Evolutionary conservation across 371 early-diverging fungal genomes (phyloP).

Genomic region (Rhizopus delemar): DNA sequence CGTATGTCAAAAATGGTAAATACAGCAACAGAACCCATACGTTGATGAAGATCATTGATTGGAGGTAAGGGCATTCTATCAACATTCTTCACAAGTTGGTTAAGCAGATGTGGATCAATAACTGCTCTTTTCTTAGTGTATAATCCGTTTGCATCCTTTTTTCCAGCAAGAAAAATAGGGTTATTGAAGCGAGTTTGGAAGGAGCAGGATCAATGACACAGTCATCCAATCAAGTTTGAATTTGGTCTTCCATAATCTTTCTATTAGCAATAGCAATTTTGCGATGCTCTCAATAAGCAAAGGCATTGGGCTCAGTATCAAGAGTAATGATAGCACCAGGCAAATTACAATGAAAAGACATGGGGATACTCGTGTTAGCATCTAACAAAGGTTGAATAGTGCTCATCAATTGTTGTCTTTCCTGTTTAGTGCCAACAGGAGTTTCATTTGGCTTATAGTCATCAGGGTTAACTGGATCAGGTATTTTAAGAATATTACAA

Average conservation of each 20-base stretch:
- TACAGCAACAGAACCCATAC: neutral
- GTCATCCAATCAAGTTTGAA: slow-evolving; percentile 10
- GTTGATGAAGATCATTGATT: neutral
- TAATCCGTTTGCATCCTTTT: slow-evolving; percentile 2
- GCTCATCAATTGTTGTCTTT: neutral
- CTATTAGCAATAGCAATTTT: neutral
- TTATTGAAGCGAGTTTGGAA: slow-evolving; percentile 5
- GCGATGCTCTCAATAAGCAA: neutral
- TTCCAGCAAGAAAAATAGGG: slow-evolving; percentile 1
- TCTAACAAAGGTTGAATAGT: neutral
- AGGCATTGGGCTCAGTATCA: neutral
- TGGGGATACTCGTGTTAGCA: neutral
- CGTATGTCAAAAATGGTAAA: slow-evolving; percentile 1
- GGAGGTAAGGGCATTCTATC: neutral
- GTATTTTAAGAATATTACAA: neutral
- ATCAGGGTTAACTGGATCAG: slow-evolving; percentile 9
- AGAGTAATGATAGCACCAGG: slow-evolving; percentile 4
- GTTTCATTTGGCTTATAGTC: neutral
- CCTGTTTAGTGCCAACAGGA: neutral
- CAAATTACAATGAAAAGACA: slow-evolving; percentile 7
- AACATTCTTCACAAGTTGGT: no score
- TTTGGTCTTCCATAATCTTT: neutral
- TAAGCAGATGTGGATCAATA: no score
- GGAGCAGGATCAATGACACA: slow-evolving; percentile 5
- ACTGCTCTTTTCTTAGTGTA: slow-evolving; percentile 3